Base-by-base conservation (phyloP, 1,139 yeast species). In the Trichomonascaceae sp. region DNA sequence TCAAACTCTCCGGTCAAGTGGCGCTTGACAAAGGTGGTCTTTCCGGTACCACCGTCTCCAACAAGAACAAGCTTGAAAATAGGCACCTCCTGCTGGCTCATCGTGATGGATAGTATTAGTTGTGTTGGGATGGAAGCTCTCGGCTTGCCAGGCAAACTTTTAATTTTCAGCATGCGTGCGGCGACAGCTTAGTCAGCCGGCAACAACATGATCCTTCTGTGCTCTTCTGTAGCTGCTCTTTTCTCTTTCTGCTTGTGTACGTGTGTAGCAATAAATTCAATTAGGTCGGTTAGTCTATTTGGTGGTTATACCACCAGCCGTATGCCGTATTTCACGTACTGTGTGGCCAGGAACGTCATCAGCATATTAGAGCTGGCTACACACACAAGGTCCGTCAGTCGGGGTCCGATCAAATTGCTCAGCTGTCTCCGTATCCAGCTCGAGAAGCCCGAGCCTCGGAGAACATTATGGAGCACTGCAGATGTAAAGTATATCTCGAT, bases 31-130 rank as follows among this genome's bases (percentile, higher is more conserved):
- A 92, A 92, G 43, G 99, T 92, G 71, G 99, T 92, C 78, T 89
- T 87, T 71, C 97, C 97, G 64, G 98, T 89, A 77, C 99, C 99
- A 75, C 99, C 98, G 62, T 89, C 98, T 64, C 98, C 98, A 65
- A 89, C 97, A 58, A 89, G 78, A 56, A 62, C 99, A 64, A 92
- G 78, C 74, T 92, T 92, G 68, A 92, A 89, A 49, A 94, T 82
- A 56, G 98, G 97, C 64, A 85, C 93, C 23, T 20, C 9, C 70
- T 81, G 85, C 41, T 54, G 58, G 51, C 80, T 74, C 77, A 71
- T 71, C 45, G 36, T 49, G n/a, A n/a, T n/a, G n/a, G n/a, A n/a
- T n/a, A n/a, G n/a, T n/a, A n/a, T n/a, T n/a, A n/a, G n/a, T n/a
- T n/a, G n/a, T n/a, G n/a, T n/a, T n/a, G n/a, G n/a, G n/a, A n/a